Conservation (phyloP, 148 eudicot species). For the Rhododendron mucronatum region DNA sequence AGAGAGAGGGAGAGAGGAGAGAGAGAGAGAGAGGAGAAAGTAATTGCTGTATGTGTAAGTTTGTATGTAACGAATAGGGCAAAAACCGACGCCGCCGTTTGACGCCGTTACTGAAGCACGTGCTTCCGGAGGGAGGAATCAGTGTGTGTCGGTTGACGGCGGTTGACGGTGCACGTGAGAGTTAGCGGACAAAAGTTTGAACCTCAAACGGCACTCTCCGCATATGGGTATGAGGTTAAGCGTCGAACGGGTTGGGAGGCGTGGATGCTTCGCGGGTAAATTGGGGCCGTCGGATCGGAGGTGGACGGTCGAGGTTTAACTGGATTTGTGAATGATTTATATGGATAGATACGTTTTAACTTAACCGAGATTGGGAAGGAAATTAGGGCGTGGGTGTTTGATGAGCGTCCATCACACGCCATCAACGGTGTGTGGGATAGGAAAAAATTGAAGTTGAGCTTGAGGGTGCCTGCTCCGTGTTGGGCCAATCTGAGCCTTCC, state of each 20-base stretch:
- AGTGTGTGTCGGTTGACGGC: conserved; percentile 14
- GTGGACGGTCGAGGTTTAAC: neutral
- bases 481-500: too few species aligned
- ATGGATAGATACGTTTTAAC: conserved; percentile 13
- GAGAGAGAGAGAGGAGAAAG: neutral
- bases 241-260: conserved; percentile 2
- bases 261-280: conserved; percentile 20
- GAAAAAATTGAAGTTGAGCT: too few species aligned
- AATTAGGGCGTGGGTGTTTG: neutral
- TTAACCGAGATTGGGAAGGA: neutral
- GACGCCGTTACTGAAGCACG: conserved; percentile 40
- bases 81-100: conserved; percentile 56
- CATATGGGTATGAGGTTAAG: conserved; percentile 20
- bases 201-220: conserved; percentile 66
- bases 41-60: conserved; percentile 3
- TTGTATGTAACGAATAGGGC: conserved; percentile 56
- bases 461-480: too few species aligned
- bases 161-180: conserved; percentile 29
- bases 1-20: conserved; percentile 15
- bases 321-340: neutral
- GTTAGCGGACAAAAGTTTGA: conserved; percentile 44
- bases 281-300: conserved; percentile 27
- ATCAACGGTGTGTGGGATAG: neutral
- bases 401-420: conserved; percentile 10
- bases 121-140: neutral